phyloP scores from a whole-genome alignment of 768 basidiomycete species.

The Lentinula aciculospora region DNA sequence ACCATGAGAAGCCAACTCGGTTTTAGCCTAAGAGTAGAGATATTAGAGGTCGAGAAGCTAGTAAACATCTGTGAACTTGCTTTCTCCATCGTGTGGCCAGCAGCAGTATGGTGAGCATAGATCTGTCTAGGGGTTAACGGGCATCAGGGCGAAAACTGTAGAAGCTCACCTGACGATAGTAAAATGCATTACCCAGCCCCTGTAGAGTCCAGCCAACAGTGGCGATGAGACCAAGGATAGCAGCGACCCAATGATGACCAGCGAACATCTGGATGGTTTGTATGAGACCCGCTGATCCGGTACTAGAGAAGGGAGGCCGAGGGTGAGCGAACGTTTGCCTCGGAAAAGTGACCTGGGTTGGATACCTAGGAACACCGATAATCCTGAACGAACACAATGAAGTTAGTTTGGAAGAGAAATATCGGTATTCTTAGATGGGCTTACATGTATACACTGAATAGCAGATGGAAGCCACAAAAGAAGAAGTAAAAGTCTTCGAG shows the following conservation, averaged over 20 bases:
- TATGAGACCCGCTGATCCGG: conserved; percentile 93
- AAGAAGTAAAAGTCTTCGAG: conserved; percentile 88
- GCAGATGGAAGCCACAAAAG: conserved; percentile 92
- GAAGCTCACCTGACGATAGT: conserved; percentile 64
- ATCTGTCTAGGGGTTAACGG: conserved; percentile 38
- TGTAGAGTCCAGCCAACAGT: conserved; percentile 88
- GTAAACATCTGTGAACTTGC: conserved; percentile 28
- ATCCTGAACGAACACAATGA: conserved; percentile 49
- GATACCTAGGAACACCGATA: conserved; percentile 84
- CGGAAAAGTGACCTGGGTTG: conserved; percentile 18
- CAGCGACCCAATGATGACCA: conserved; percentile 68
- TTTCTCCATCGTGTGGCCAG: conserved; percentile 87
- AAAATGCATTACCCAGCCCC: conserved; percentile 74
- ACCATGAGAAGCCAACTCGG: conserved; percentile 77
- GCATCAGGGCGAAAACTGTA: conserved; percentile 10
- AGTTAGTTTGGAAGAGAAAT: conserved; percentile 14
- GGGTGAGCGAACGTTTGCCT: conserved; percentile 18
- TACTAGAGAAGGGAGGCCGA: conserved; percentile 37
- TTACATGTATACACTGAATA: conserved; percentile 90
- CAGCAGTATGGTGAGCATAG: conserved; percentile 72
- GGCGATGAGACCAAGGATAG: conserved; percentile 73
- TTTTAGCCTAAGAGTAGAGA: conserved; percentile 56
- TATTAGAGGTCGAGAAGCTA: conserved; percentile 7
- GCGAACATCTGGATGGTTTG: conserved; percentile 84
- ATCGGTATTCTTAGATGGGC: conserved; percentile 19